Base-by-base conservation (phyloP, 768 basidiomycete genomes). In the Trametopsis cervina region DNA sequence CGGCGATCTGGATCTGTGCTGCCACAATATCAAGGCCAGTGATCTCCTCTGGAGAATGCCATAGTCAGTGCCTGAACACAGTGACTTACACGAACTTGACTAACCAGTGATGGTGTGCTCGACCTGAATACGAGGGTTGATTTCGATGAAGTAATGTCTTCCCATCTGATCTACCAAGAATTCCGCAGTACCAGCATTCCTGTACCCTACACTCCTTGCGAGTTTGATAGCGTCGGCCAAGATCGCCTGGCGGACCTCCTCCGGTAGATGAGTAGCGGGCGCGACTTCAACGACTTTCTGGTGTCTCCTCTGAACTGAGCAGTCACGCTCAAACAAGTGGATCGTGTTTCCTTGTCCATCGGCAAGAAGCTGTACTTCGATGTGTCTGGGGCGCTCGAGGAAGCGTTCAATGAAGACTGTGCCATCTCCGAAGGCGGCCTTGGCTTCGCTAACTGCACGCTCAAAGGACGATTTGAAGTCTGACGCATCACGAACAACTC, bases 281-380 rank as follows among this genome's bases (percentile, higher is more conserved):
- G 96, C 96, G 42, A 96, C 94, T 67, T 98, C 96, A 53, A 98
- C 96, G 51, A 99, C 95, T 68, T 97, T 99, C 65, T 99, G 96
- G 69, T 99, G 96, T 51, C 96, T 77, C 52, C 96, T 74, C 66
- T 99, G 96, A 10, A 99, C 96, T 24, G 96, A 98, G 64, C 96
- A 99, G 65, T 99, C 96, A 64, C 96, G 92, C 67, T 99, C 96
- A 58, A 98, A 99, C 24, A 99, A 81, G 66, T 98, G 96, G 53
- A 99, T 90, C 27, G 89, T 88, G 74, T 98, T 98, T 33, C 96
- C 96, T 46, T 80, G 68, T 2, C 77, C 81, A 63, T 99, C 96
- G 12, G 92, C 96, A 42, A 99, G 75, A 50, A 98, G 66, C 69
- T 98, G 95, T 26, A 96, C 94, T 67, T 98, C 96, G 53, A 99